phyloP scores from a whole-genome alignment of 2,329 filamentous ascomycete species.

The Aureobasidium sp. region DNA sequence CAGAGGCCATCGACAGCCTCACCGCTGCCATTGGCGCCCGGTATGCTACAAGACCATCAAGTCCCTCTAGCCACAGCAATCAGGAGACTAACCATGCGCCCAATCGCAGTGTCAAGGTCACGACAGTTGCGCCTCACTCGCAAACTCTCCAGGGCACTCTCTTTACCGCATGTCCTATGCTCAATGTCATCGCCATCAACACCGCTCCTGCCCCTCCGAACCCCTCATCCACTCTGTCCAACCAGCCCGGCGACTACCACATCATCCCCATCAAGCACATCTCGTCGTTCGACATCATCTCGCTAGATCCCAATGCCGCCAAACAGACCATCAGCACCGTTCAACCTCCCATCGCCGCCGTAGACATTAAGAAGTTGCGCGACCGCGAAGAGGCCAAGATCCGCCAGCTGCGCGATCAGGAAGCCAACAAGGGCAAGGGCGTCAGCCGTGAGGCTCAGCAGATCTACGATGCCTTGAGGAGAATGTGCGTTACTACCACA shows the following conservation, averaged over 20 bases:
- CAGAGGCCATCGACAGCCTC: slow-evolving; percentile 41
- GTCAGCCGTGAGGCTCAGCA: slow-evolving; percentile 54
- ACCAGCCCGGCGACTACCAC: slow-evolving; percentile 47
- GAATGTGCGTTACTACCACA: slow-evolving; percentile 36
- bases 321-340: neutral
- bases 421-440: slow-evolving; percentile 50
- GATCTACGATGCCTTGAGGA: slow-evolving; percentile 52
- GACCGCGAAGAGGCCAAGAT: slow-evolving; percentile 48
- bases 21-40: slow-evolving; percentile 53
- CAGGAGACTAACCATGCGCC: neutral
- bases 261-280: slow-evolving; percentile 53
- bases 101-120: slow-evolving; percentile 46
- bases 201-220: slow-evolving; percentile 39
- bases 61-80: neutral
- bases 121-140: slow-evolving; percentile 41
- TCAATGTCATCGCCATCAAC: slow-evolving; percentile 54
- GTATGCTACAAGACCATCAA: slow-evolving; percentile 33
- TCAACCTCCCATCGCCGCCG: slow-evolving; percentile 37
- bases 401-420: slow-evolving; percentile 46
- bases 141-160: slow-evolving; percentile 52
- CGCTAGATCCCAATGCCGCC: slow-evolving; percentile 33
- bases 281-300: slow-evolving; percentile 46
- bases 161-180: slow-evolving; percentile 52
- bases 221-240: slow-evolving; percentile 30
- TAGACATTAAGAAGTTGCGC: slow-evolving; percentile 47